These are phyloP conservation scores for Kodamaea derodonti DNA, from an alignment of 1,139 yeast species.

Conservation along the genomic window DNA sequence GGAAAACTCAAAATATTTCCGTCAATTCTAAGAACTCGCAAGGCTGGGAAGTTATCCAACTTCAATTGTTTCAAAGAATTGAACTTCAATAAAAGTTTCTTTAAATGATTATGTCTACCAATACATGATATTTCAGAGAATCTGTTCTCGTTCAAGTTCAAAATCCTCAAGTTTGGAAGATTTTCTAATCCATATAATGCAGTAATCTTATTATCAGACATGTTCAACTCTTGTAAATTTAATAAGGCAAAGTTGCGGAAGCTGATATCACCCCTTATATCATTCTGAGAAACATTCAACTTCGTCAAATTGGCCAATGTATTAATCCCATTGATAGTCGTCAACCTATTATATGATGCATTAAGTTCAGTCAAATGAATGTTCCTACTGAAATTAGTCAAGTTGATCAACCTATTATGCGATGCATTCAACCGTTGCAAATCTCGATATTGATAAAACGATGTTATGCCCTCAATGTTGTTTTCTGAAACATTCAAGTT, in stretches of 20 bases:
- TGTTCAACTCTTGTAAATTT: slow-evolving; percentile 41
- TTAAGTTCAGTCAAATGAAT: slow-evolving; percentile 37
- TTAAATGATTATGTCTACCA: slow-evolving; percentile 28
- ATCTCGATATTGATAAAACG: slow-evolving; percentile 37
- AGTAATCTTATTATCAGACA: slow-evolving; percentile 40
- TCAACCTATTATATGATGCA: slow-evolving; percentile 30
- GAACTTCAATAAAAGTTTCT: slow-evolving; percentile 41
- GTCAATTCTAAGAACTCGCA: slow-evolving; percentile 46
- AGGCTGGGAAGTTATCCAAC: slow-evolving; percentile 29
- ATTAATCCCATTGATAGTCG: slow-evolving; percentile 34
- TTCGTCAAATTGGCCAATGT: slow-evolving; percentile 36
- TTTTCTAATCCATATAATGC: slow-evolving; percentile 32
- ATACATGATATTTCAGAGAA: slow-evolving; percentile 23
- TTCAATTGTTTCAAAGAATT: slow-evolving; percentile 34
- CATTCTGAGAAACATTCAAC: slow-evolving; percentile 43
- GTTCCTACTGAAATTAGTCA: slow-evolving; percentile 28
- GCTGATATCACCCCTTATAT: slow-evolving; percentile 35
- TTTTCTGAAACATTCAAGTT: slow-evolving; percentile 37
- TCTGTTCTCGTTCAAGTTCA: slow-evolving; percentile 44
- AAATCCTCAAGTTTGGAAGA: slow-evolving; percentile 31
- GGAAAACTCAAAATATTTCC: slow-evolving; percentile 33
- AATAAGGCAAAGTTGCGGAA: slow-evolving; percentile 32
- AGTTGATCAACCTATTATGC: slow-evolving; percentile 32
- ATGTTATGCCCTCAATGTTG: slow-evolving; percentile 36
- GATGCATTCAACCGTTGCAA: slow-evolving; percentile 43